Evolutionary conservation across 164 flowering plant genomes (phyloP).

Genomic region (Protea cynaroides): DNA sequence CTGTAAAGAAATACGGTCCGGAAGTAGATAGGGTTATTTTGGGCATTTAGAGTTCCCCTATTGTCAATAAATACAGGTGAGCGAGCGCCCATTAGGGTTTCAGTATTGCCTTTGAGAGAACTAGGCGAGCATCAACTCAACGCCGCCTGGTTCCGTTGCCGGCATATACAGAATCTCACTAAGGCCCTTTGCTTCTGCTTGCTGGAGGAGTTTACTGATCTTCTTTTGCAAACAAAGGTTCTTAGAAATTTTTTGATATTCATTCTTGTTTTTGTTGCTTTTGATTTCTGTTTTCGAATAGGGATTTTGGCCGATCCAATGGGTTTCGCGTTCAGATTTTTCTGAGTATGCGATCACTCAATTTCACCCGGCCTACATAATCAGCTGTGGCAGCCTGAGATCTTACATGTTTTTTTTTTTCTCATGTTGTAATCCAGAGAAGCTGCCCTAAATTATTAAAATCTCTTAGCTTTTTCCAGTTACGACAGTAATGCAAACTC

Average conservation of each 20-base stretch:
- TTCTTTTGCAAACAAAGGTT: background rate
- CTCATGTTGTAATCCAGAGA: constrained; percentile 11
- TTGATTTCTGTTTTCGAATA: no score
- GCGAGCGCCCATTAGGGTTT: background rate
- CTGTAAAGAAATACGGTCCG: no score
- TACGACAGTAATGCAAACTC: no score
- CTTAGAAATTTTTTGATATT: background rate
- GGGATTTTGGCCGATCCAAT: constrained; percentile 24
- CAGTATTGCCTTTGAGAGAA: background rate
- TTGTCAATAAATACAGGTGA: background rate
- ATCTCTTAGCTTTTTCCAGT: no score
- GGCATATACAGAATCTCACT: background rate
- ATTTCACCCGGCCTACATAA: constrained; percentile 21
- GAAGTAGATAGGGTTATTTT: background rate
- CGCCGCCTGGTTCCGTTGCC: constrained; percentile 5
- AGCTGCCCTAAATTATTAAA: constrained; percentile 11
- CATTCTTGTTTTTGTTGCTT: background rate
- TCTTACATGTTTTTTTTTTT: background rate
- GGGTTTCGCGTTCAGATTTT: constrained; percentile 5
- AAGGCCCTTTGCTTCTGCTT: background rate
- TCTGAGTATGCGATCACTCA: constrained; percentile 1
- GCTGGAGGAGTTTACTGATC: background rate
- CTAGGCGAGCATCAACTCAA: background rate
- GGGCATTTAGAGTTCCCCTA: background rate
- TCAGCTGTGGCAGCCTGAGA: background rate